A percentile compares a stretch with the other conserved stretches of the same genome.
Conservation (phyloP, 1,284 basidiomycete species). For the Gymnopus androsaceus region DNA sequence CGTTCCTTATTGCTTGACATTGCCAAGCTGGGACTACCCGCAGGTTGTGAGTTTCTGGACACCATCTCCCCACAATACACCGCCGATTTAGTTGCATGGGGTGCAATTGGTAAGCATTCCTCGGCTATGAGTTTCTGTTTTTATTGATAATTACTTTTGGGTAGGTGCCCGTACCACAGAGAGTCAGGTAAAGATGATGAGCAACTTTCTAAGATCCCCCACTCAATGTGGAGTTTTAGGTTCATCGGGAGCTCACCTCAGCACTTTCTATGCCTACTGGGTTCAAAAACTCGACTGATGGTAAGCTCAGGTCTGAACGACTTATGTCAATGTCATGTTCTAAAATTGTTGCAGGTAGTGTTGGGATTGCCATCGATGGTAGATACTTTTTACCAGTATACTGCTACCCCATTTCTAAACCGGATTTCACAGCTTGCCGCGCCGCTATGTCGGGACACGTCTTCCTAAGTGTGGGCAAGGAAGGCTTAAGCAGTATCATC, state of each 20-base stretch:
- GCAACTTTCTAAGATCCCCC: not conserved
- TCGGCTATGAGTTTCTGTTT: too few relatives aligned
- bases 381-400: too few relatives aligned
- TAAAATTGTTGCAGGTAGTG: too few relatives aligned
- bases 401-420: too few relatives aligned
- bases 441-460: constrained; percentile 86
- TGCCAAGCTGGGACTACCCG: constrained; percentile 82
- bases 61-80: constrained; percentile 90
- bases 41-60: constrained; percentile 88
- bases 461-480: constrained; percentile 92
- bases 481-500: constrained; percentile 88
- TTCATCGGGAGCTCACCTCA: constrained; percentile 86
- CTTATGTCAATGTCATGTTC: too few relatives aligned
- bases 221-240: constrained; percentile 26
- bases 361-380: constrained; percentile 88
- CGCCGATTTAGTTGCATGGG: constrained; percentile 95
- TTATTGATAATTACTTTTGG: too few relatives aligned
- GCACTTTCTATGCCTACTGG: constrained; percentile 90
- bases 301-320: too few relatives aligned
- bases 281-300: constrained; percentile 79
- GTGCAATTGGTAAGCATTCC: too few relatives aligned
- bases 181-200: constrained; percentile 76
- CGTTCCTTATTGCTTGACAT: constrained; percentile 88
- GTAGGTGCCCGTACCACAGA: constrained; percentile 94
- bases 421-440: too few relatives aligned